These are phyloP conservation scores for Sporothrix protearum DNA, from an alignment of 2,329 filamentous ascomycete genomes.

Conservation along the genomic window DNA sequence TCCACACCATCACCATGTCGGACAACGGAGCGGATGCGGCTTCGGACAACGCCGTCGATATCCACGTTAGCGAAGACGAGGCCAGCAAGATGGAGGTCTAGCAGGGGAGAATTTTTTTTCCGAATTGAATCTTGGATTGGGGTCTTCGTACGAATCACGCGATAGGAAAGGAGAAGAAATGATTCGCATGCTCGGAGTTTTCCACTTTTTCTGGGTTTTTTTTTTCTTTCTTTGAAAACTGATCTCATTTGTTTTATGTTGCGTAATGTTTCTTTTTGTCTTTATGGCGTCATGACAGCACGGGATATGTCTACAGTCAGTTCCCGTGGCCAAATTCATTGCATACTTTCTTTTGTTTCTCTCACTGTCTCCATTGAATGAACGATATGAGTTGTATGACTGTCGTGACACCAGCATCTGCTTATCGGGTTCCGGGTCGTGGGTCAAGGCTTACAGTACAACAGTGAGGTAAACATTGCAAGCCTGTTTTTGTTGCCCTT, in stretches of 20 bases:
- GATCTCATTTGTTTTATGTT: not conserved
- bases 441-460: too few species aligned
- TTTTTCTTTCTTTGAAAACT: not conserved
- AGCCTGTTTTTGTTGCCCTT: too few species aligned
- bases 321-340: not conserved
- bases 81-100: constrained; percentile 20
- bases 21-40: constrained; percentile 33
- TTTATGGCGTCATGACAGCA: not conserved
- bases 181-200: constrained; percentile 8
- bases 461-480: too few species aligned
- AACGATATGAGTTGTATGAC: not conserved
- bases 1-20: constrained; percentile 40
- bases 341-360: not conserved
- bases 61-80: constrained; percentile 46
- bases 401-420: not conserved
- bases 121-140: too few species aligned
- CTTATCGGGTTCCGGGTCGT: too few species aligned
- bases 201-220: too few species aligned
- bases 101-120: not conserved
- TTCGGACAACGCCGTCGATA: constrained; percentile 49
- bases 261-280: not conserved
- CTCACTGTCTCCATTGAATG: not conserved
- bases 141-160: not conserved
- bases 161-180: not conserved
- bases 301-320: not conserved